Base-by-base conservation (phyloP, 139 green algal species). In the Nannochloris sp. region DNA sequence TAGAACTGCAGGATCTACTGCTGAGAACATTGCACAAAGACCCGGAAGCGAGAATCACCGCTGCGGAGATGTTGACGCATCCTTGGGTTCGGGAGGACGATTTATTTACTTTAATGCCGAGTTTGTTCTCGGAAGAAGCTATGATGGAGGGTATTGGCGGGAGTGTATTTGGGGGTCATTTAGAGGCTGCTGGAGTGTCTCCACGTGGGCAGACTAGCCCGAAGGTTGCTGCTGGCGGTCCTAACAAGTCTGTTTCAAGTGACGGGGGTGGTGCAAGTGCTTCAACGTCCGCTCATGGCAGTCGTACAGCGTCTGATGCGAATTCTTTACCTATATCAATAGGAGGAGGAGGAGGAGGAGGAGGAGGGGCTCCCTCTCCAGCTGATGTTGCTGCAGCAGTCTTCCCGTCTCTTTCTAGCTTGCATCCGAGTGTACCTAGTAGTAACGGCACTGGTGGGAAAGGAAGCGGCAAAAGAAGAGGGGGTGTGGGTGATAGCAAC, bases 1-100 rank as follows among this genome's bases (percentile, higher is more conserved):
- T 58, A 23, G 57, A 74, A 31, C 59, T 74, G 46, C 65, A 74
- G 46, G 71, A 78, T 64, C 48, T 78, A 4, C 59, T 78, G 32
- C 45, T 61, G 33, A 36, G 58, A 25, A 38, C 68, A 34, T 53
- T 78, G 27, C 24, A 59, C 36, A 54, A 36, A 6, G 58, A 70
- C 38, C 64, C 71, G 4, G 34, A 25, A 6, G 9, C 42, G 25
- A 32, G 70, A 29, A 61, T 77, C 23, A 72, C 71, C 0, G 54
- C 64, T 3, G 56, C 59, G 27, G 70, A 77, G 62, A 37, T 78
- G 33, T 8, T 78, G 56, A 37, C 53, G 19, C 71, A 78, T 63
- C 62, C 58, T 1, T 78, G 71, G 71, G 57, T 78, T 27, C 25
- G 27, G n/a, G 71, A 63, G 32, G 23, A 32, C 38, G 37, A 56